A percentile compares a stretch with the other conserved stretches of the same genome.
phyloP scores from a whole-genome alignment of 2,329 filamentous ascomycete species.

The Hypoxylon rubiginosum region DNA sequence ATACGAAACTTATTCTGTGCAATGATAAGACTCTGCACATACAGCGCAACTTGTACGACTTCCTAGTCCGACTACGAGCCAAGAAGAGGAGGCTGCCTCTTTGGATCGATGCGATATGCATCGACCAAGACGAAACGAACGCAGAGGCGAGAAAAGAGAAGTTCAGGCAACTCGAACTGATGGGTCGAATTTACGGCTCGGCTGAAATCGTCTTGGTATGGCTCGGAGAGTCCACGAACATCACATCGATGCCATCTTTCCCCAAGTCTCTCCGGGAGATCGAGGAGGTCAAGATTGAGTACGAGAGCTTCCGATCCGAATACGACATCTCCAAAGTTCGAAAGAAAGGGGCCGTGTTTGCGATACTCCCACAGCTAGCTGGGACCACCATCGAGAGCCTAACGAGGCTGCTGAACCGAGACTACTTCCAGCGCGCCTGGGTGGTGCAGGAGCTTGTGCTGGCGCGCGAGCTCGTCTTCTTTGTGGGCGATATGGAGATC shows the following conservation, averaged over 20 bases:
- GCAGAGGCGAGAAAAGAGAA: neutral
- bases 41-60: neutral
- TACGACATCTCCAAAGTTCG: neutral
- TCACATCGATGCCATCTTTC: neutral
- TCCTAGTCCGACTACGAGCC: neutral
- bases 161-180: neutral
- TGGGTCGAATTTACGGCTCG: neutral
- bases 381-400: constrained; percentile 1
- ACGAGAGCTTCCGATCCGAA: neutral
- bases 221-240: constrained; percentile 1
- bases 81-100: neutral
- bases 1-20: neutral
- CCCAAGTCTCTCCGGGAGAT: neutral
- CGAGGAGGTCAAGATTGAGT: neutral
- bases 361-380: neutral
- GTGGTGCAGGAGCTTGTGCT: neutral
- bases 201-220: neutral
- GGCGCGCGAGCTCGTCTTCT: neutral
- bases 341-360: neutral
- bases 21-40: neutral
- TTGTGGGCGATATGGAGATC: neutral
- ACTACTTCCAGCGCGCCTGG: neutral
- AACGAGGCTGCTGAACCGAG: neutral
- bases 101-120: constrained; percentile 1
- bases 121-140: neutral